Conservation (phyloP, 768 basidiomycete species). For the Phlebiopsis gigantea region DNA sequence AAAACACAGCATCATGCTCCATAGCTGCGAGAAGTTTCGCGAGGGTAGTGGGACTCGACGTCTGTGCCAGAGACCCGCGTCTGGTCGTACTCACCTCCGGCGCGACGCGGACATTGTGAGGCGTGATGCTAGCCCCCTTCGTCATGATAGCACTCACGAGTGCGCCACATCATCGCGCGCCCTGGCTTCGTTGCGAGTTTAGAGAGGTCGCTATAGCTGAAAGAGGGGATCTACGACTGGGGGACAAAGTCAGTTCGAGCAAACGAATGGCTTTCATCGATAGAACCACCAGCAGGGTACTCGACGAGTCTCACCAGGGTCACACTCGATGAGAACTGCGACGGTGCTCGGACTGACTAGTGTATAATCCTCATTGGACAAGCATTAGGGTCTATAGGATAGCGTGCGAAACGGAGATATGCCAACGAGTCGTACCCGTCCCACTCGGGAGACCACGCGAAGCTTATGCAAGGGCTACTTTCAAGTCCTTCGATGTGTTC, state of each 20-base stretch:
- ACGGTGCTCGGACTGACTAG: not conserved
- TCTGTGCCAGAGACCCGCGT: not conserved
- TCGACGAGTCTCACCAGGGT: not conserved
- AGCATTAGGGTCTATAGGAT: not conserved
- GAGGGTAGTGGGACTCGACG: not conserved
- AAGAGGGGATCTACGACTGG: not conserved
- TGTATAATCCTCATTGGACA: not conserved
- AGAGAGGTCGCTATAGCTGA: not conserved
- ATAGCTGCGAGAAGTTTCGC: not conserved
- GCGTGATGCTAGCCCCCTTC: not conserved
- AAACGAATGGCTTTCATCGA: not conserved
- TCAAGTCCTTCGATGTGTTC: too few relatives aligned
- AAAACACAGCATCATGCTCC: not conserved
- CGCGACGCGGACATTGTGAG: not conserved
- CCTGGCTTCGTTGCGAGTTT: not conserved
- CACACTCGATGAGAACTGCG: not conserved
- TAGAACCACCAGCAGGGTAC: not conserved
- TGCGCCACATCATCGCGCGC: not conserved
- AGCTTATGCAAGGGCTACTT: slow-evolving; percentile 7
- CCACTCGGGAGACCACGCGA: not conserved
- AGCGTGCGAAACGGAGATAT: not conserved
- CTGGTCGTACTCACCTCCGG: not conserved
- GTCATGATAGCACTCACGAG: not conserved
- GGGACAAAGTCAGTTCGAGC: not conserved
- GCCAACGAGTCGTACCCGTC: not conserved